Conservation (phyloP, 768 basidiomycete genomes). For the Cystoderma amianthinum region DNA sequence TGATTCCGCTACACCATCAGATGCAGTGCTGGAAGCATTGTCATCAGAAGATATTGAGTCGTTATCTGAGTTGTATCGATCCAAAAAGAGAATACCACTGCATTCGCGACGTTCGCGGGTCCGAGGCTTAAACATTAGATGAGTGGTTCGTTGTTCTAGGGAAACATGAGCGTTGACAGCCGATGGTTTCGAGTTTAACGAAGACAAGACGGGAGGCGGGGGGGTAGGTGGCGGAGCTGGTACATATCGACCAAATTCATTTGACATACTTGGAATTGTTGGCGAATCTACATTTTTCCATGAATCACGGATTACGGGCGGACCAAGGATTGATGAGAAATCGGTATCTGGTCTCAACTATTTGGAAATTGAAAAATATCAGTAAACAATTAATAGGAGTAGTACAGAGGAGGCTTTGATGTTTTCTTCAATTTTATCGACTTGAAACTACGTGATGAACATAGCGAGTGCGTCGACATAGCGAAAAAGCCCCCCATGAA, state of each 20-base stretch:
- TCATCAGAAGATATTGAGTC: conserved; percentile 8
- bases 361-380: conserved; percentile 4
- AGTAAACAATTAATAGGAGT: too few relatives aligned
- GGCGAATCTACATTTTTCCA: conserved; percentile 36
- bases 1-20: conserved; percentile 25
- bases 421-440: too few relatives aligned
- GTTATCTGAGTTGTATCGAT: not conserved
- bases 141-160: conserved; percentile 16
- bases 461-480: too few relatives aligned
- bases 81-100: not conserved
- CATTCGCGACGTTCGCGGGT: conserved; percentile 9
- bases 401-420: too few relatives aligned
- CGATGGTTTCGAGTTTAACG: conserved; percentile 3
- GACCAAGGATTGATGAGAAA: conserved; percentile 57
- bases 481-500: too few relatives aligned
- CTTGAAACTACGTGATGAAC: too few relatives aligned
- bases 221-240: conserved; percentile 5
- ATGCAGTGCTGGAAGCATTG: conserved; percentile 20
- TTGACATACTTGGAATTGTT: not conserved
- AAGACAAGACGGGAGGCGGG: conserved; percentile 8
- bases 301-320: conserved; percentile 53
- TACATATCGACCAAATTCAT: not conserved
- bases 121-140: conserved; percentile 19
- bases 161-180: conserved; percentile 2
- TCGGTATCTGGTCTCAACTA: conserved; percentile 60